Percentiles rank a stretch among this genome's conserved stretches.
These are phyloP conservation scores for Lactarius evosmus DNA, from an alignment of 768 basidiomycete species.

Conservation along the genomic window DNA sequence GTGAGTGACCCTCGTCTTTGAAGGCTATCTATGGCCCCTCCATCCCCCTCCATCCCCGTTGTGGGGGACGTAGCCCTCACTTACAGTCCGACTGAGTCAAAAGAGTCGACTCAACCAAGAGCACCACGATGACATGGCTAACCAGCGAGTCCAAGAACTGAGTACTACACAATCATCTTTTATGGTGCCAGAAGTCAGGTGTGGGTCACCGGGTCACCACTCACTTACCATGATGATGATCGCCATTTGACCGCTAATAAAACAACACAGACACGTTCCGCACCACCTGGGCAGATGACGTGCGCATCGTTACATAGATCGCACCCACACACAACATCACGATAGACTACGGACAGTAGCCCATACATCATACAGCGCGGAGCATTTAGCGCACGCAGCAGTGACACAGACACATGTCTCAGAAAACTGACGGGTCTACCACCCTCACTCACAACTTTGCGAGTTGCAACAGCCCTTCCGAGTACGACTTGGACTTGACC, in stretches of 20 bases:
- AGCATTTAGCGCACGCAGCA: background rate
- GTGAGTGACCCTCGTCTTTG: too few relatives aligned
- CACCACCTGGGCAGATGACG: background rate
- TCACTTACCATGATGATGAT: too few relatives aligned
- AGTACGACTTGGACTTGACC: constrained; percentile 67
- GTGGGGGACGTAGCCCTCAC: too few relatives aligned
- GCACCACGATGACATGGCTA: too few relatives aligned
- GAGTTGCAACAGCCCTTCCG: constrained; percentile 40
- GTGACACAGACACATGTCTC: background rate
- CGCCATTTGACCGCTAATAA: too few relatives aligned
- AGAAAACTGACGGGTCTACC: background rate
- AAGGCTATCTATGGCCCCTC: background rate
- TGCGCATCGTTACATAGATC: background rate
- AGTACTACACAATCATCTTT: too few relatives aligned
- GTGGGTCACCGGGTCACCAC: too few relatives aligned
- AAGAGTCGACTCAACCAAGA: too few relatives aligned
- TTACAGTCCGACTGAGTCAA: too few relatives aligned
- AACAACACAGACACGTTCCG: background rate
- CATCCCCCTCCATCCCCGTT: too few relatives aligned
- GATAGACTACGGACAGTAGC: background rate
- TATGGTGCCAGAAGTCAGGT: too few relatives aligned
- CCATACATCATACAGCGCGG: background rate
- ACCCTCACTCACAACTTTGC: constrained; percentile 44
- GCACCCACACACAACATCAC: background rate
- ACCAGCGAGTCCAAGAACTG: too few relatives aligned